Percentiles rank a stretch among this genome's conserved stretches.
These are phyloP conservation scores for Aspergillus transmontanensis DNA, from an alignment of 2,329 filamentous ascomycete species.

Conservation along the genomic window DNA sequence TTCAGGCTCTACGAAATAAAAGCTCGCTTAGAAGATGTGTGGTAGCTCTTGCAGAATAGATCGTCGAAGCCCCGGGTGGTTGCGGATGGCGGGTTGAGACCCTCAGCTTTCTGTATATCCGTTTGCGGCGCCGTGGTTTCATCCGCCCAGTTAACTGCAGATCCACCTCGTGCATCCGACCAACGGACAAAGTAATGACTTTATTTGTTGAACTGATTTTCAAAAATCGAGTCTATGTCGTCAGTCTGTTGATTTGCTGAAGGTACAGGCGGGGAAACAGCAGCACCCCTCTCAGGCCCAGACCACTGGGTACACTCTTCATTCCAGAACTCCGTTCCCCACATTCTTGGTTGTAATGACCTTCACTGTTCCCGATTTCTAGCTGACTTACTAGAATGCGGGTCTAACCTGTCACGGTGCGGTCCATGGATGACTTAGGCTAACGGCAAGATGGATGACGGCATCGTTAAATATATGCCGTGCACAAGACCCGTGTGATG, in stretches of 20 bases:
- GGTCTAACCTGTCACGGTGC: not conserved
- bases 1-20: not conserved
- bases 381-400: not conserved
- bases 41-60: not conserved
- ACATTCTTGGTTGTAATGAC: conserved; percentile 19
- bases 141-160: conserved; percentile 8
- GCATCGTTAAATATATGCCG: conserved; percentile 13
- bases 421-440: not conserved
- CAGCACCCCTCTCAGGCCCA: not conserved
- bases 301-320: not conserved
- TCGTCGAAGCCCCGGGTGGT: not conserved
- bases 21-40: too few relatives aligned
- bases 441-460: conserved; percentile 18
- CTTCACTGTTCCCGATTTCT: not conserved
- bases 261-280: not conserved
- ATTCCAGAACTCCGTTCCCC: conserved; percentile 17
- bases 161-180: not conserved
- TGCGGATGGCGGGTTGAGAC: not conserved
- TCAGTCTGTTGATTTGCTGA: not conserved
- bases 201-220: not conserved
- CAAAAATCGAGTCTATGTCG: not conserved
- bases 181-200: not conserved
- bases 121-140: conserved; percentile 23
- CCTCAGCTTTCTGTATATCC: conserved; percentile 6
- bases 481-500: conserved; percentile 4